Percentiles rank a stretch among this genome's conserved stretches.
These are phyloP conservation scores for Aspergillus sp. DNA, from an alignment of 2,329 filamentous ascomycete genomes.

Conservation along the genomic window DNA sequence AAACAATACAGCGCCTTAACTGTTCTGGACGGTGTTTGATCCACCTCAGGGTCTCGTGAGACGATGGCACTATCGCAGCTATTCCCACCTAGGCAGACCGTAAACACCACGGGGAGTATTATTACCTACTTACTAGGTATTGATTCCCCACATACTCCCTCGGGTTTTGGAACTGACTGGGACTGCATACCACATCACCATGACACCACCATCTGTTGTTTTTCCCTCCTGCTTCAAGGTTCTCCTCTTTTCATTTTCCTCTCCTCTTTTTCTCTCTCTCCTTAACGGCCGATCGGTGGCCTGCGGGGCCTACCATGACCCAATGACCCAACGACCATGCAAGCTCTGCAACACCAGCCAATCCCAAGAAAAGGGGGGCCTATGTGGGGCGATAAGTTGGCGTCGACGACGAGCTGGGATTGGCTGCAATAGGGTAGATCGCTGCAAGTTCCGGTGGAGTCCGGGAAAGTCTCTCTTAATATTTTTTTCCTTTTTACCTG, in stretches of 20 bases:
- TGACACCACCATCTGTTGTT: not conserved
- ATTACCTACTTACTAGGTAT: too few species aligned
- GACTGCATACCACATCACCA: not conserved
- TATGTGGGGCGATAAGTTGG: slow-evolving; percentile 21
- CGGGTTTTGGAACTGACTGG: not conserved
- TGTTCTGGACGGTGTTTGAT: slow-evolving; percentile 8
- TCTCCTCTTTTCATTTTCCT: not conserved
- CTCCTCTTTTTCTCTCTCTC: not conserved
- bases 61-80: not conserved
- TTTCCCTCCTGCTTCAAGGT: too few species aligned
- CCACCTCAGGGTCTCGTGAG: slow-evolving; percentile 16
- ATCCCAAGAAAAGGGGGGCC: slow-evolving; percentile 7
- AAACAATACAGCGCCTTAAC: not conserved
- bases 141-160: not conserved
- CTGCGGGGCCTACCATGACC: slow-evolving; percentile 3
- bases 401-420: slow-evolving; percentile 2
- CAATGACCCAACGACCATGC: slow-evolving; percentile 3
- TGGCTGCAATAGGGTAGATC: slow-evolving; percentile 19
- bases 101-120: not conserved
- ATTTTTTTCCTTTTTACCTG: not conserved
- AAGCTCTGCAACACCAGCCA: slow-evolving; percentile 1
- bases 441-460: slow-evolving; percentile 12
- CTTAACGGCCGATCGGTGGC: not conserved
- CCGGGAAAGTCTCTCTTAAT: not conserved
- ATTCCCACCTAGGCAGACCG: not conserved